These are phyloP conservation scores for Pythium biforme DNA, from an alignment of 352 stramenopile species.

Conservation along the genomic window DNA sequence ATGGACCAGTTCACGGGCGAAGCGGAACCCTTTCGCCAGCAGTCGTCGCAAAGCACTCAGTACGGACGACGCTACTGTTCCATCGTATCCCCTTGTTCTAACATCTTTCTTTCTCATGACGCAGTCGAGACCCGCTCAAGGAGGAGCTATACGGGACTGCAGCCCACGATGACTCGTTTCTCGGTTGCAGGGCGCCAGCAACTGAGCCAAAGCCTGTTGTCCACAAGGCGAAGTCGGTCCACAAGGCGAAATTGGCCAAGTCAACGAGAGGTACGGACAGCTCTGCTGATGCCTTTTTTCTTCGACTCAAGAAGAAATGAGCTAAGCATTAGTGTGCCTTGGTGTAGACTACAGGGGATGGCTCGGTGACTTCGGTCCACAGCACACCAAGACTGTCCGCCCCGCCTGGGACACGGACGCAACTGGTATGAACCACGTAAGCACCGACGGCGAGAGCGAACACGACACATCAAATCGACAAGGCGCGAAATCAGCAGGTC, in stretches of 20 bases:
- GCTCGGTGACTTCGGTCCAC: slow-evolving; percentile 69
- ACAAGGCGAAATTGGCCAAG: too few relatives aligned
- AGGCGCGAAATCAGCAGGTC: background rate
- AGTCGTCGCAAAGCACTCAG: background rate
- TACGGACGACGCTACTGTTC: background rate
- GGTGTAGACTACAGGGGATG: slow-evolving; percentile 64
- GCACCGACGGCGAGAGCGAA: slow-evolving; percentile 5
- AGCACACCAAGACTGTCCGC: slow-evolving; percentile 71
- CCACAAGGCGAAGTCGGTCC: slow-evolving; percentile 1
- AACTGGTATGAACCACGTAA: background rate
- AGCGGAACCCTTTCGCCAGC: background rate
- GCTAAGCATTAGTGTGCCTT: background rate
- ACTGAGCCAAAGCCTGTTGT: background rate
- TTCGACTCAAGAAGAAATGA: background rate
- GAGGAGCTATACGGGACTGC: slow-evolving; percentile 64
- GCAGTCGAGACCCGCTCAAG: slow-evolving; percentile 39
- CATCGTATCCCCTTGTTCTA: background rate
- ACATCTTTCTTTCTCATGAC: background rate
- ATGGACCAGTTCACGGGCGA: slow-evolving; percentile 59
- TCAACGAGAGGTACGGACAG: background rate
- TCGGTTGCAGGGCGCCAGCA: slow-evolving; percentile 33
- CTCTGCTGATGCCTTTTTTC: background rate
- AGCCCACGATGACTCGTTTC: slow-evolving; percentile 45
- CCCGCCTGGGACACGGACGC: slow-evolving; percentile 41
- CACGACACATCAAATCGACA: too few relatives aligned